Evolutionary conservation across 345 rosid species (phyloP).

Genomic region (Reutealis trisperma): DNA sequence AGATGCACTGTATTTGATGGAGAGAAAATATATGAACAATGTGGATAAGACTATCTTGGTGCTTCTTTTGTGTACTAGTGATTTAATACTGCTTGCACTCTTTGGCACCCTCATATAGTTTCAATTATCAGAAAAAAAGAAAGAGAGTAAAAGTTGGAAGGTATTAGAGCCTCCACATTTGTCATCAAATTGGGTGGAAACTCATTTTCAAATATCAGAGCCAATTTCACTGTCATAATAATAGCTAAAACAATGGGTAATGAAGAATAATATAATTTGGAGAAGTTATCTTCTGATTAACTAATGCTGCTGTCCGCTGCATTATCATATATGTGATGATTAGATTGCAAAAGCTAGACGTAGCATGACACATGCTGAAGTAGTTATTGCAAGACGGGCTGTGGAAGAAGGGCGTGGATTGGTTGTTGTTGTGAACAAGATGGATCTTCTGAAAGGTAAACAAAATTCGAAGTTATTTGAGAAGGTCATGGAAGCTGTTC

Average conservation of each 20-base stretch:
- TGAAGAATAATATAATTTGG: neutral
- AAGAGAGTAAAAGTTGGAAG: no score
- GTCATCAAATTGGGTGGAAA: neutral
- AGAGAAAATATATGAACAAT: neutral
- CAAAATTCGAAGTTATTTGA: slow-evolving; percentile 48
- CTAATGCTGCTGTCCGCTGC: slow-evolving; percentile 10
- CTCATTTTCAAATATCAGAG: neutral
- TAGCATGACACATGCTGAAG: slow-evolving; percentile 95
- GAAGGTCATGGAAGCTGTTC: slow-evolving; percentile 88
- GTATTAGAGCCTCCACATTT: neutral
- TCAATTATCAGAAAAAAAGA: neutral
- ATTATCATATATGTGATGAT: slow-evolving; percentile 14
- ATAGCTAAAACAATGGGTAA: neutral
- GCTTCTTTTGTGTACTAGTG: neutral
- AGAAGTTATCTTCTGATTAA: neutral
- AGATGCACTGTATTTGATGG: no score
- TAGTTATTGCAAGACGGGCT: slow-evolving; percentile 87
- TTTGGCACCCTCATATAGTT: neutral
- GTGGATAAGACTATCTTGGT: neutral
- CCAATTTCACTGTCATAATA: neutral
- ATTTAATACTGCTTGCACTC: neutral
- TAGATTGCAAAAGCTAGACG: slow-evolving; percentile 72
- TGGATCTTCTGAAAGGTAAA: slow-evolving; percentile 82
- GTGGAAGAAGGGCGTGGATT: slow-evolving; percentile 98
- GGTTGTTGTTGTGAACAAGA: slow-evolving; percentile 87